Evolutionary conservation across 2,329 filamentous ascomycete species (phyloP).

Genomic region (Domatiomyces catenatus): DNA sequence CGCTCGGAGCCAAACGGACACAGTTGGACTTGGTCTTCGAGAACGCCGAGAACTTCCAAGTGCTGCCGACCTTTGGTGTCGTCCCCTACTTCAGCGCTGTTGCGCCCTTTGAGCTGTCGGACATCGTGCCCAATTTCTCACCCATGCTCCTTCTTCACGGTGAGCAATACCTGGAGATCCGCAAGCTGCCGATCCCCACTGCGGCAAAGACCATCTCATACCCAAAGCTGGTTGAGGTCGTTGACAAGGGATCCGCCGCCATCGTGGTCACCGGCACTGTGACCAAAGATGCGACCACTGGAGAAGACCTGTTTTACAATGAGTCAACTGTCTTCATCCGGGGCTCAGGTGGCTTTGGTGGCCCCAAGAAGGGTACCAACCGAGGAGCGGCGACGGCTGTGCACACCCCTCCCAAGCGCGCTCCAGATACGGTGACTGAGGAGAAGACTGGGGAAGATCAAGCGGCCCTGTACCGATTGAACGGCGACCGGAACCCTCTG

Average conservation of each 20-base stretch:
- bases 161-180: constrained; percentile 93
- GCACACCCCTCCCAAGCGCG: constrained; percentile 62
- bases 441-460: constrained; percentile 79
- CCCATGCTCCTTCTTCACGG: constrained; percentile 98
- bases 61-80: constrained; percentile 74
- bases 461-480: constrained; percentile 82
- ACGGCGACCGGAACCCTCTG: constrained; percentile 88
- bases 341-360: constrained; percentile 79
- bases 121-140: constrained; percentile 87
- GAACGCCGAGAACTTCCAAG: constrained; percentile 80
- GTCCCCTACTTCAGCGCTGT: constrained; percentile 83
- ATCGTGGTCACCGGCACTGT: constrained; percentile 65
- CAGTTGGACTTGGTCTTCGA: constrained; percentile 84
- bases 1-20: constrained; percentile 76
- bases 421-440: constrained; percentile 69
- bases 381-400: constrained; percentile 65
- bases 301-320: constrained; percentile 92
- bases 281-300: constrained; percentile 70
- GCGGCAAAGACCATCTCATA: constrained; percentile 15
- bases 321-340: constrained; percentile 87
- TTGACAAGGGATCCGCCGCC: constrained; percentile 87
- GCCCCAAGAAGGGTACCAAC: constrained; percentile 59
- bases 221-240: constrained; percentile 60
- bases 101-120: constrained; percentile 61
- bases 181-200: constrained; percentile 74